A percentile compares a stretch with the other conserved stretches of the same genome.
phyloP scores from a whole-genome alignment of 2,329 filamentous ascomycete species.

The Botryotinia convoluta region DNA sequence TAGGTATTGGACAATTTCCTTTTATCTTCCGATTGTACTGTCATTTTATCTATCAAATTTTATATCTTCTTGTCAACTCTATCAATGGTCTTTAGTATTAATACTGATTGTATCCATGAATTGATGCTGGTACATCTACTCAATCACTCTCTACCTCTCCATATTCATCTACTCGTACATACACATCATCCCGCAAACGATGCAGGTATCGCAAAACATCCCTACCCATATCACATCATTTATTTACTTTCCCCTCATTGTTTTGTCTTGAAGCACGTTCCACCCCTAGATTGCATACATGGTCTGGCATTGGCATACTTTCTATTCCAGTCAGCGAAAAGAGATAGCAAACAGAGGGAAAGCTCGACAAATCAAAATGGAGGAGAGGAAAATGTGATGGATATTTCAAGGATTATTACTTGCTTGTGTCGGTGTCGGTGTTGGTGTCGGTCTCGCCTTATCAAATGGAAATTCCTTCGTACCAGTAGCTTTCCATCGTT shows the following conservation, averaged over 20 bases:
- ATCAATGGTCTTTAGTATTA: not conserved
- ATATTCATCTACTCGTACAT: not conserved
- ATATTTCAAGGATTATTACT: not conserved
- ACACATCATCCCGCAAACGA: not conserved
- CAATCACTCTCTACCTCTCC: not conserved
- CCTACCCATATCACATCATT: slow-evolving; percentile 7
- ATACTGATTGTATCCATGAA: not conserved
- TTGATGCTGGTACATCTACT: not conserved
- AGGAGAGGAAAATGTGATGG: not conserved
- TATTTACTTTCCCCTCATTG: slow-evolving; percentile 13
- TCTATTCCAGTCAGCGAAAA: not conserved
- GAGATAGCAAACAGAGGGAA: too few relatives aligned
- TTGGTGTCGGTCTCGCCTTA: not conserved
- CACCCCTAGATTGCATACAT: not conserved
- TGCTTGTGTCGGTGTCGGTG: not conserved
- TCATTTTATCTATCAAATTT: not conserved
- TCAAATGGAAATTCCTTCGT: too few relatives aligned
- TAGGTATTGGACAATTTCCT: not conserved
- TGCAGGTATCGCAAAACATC: not conserved
- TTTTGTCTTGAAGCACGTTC: slow-evolving; percentile 16
- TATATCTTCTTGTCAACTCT: not conserved
- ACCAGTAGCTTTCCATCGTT: too few relatives aligned
- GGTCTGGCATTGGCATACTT: not conserved
- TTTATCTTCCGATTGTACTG: not conserved
- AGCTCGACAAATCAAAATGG: not conserved